phyloP scores from a whole-genome alignment of 768 basidiomycete genomes.

The Russula sp. region DNA sequence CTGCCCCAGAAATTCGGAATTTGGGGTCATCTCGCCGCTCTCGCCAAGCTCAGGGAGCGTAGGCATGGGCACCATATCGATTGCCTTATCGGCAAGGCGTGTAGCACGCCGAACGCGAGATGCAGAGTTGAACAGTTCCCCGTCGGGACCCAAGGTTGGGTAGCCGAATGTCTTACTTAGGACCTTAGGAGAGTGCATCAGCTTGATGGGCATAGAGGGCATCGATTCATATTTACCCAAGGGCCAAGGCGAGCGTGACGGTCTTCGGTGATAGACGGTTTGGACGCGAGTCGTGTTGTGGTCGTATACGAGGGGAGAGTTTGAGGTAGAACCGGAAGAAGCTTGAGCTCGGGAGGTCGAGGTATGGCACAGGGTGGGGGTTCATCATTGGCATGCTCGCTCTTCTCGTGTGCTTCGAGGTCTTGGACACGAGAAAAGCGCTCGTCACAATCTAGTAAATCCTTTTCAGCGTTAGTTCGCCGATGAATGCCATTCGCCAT shows the following conservation, averaged over 20 bases:
- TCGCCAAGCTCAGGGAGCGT: not conserved
- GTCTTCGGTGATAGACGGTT: slow-evolving; percentile 13
- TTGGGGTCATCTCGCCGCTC: not conserved
- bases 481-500: not conserved
- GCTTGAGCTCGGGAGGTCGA: slow-evolving; percentile 7
- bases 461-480: not conserved
- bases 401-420: slow-evolving; percentile 12
- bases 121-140: not conserved
- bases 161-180: slow-evolving; percentile 14
- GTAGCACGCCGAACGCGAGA: not conserved
- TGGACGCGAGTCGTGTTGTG: slow-evolving; percentile 5
- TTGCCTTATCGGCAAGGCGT: slow-evolving; percentile 11
- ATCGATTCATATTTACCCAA: slow-evolving; percentile 9
- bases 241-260: slow-evolving; percentile 21
- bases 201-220: not conserved
- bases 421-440: slow-evolving; percentile 17
- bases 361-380: slow-evolving; percentile 9
- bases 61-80: not conserved
- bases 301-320: slow-evolving; percentile 12
- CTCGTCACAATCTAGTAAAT: slow-evolving; percentile 16
- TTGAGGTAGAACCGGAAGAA: slow-evolving; percentile 1
- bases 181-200: slow-evolving; percentile 8
- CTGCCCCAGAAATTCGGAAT: not conserved
- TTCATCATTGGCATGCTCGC: slow-evolving; percentile 15
- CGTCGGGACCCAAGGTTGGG: not conserved